Evolutionary conservation across 208 protist genomes (phyloP).

Genomic region (Lotmaria passim): DNA sequence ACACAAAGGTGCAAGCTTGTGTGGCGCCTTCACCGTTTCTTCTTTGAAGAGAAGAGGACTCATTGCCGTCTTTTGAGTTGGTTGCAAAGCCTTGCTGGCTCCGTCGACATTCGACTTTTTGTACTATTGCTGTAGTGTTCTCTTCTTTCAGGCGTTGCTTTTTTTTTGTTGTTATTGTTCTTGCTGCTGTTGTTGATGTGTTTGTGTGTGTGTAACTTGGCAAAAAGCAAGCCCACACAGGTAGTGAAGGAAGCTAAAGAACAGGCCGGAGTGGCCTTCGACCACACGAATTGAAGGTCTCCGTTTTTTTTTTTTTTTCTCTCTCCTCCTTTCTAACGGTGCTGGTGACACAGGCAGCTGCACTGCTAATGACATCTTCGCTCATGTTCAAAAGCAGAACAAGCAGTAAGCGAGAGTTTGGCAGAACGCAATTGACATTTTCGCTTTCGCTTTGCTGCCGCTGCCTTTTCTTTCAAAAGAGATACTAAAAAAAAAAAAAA

Average conservation of each 20-base stretch:
- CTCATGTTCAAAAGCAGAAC: too few species aligned
- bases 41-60: not conserved
- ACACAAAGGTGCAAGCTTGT: not conserved
- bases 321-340: not conserved
- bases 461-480: not conserved
- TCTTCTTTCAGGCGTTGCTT: not conserved
- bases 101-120: not conserved
- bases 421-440: too few species aligned
- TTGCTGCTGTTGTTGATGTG: constrained; percentile 6
- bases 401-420: too few species aligned
- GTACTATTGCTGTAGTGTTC: too few species aligned
- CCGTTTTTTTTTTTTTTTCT: not conserved
- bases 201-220: too few species aligned
- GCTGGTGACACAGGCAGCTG: not conserved
- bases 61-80: constrained; percentile 7
- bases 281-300: too few species aligned
- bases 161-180: not conserved
- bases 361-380: too few species aligned
- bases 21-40: not conserved
- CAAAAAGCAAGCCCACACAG: too few species aligned
- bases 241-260: too few species aligned
- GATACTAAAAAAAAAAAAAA: constrained; percentile 3
- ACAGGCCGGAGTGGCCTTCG: too few species aligned
- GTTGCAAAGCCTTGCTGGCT: constrained; percentile 3
- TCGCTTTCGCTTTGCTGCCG: too few species aligned